Evolutionary conservation across 1,284 basidiomycete species (phyloP), one percentile per base, ranked within the genome.

Genomic region (Ustilago loliicola): DNA sequence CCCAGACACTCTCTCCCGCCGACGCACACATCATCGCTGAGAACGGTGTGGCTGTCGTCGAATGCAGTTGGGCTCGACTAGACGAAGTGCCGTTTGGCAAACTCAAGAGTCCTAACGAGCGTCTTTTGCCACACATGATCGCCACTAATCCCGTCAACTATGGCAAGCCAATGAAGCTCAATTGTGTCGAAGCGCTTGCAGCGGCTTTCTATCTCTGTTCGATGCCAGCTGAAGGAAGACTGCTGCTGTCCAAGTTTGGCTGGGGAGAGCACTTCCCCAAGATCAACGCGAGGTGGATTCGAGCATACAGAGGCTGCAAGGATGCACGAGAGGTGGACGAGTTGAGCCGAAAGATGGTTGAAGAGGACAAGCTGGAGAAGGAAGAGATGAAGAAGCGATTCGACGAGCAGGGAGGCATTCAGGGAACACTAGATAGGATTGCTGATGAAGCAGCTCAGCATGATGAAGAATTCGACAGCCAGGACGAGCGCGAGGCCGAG

Each of bases 21-120:
- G 96, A 99, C 85, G 90, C 91, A 19, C 91, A 93, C n/a, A 91
- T 96, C 59, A 88, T 98, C 15, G 88, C 90, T 3, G 89, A 90
- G 67, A 89, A 89, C 47, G 96, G 96, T 0, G 88, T 98, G 1
- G 96, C 96, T 0, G 96, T 99, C 9, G 95, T 99, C 1, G 96
- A 99, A 86, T 98, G 95, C 86, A 96, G 94, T 4, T 99, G 96
- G 96, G 96, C 96, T 2, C 90, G 95, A 23, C 88, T 98, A 8
- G 94, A 95, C 61, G 96, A 98, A 76, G 92, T 98, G 2, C 96
- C 96, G 0, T 99, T 97, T 85, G 89, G 90, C 61, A 98, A 97
- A 87, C 96, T 98, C 81, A 91, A 93, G 23, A 94, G 93, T 77
- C 95, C 95, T 0, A 90, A 98, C 82, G 96, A 99, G 88, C 90